Base-by-base conservation (phyloP, 2,329 filamentous ascomycete species). In the Colletotrichum sp. region DNA sequence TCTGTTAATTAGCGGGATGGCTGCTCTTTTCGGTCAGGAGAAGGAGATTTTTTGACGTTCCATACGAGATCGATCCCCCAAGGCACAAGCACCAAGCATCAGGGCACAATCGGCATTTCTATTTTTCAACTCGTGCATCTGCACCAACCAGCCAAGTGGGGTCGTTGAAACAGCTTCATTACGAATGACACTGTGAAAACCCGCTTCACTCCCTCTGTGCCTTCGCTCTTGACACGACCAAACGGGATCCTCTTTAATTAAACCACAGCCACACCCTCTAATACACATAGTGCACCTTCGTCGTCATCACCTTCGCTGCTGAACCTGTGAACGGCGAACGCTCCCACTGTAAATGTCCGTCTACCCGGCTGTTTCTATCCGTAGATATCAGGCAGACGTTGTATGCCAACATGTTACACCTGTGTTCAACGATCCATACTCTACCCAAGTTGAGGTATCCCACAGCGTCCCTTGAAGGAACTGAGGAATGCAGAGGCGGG, bases 161-260 rank as follows among this genome's bases (percentile, higher is more conserved):
- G 73, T 69, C 48, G 64, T 75, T 75, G 73, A 75, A 75, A 75
- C 73, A 63, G 73, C 63, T 72, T 75, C 69, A 73, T 75, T 75
- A 73, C 69, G 58, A 75, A 75, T 73, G 69, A 73, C 63, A 73
- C 69, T 64, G 61, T 59, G 21, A 32, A 21, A 69, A 26, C 52
- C 52, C 63, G 69, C 34, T 61, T 52, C 32, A 48, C 34, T 38
- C 62, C 32, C 4, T 48, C 52, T 36, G 36, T 62, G 38, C 18
- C 38, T 48, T 48, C 38, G 4, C 18, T 48, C 55, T 55, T 36
- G 70, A 63, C 55, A 69, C 36, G 28, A 73, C 70, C 68, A 52
- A 66, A 74, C 36, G 61, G 52, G 56, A 21, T 43, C 55, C 59
- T 74, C 61, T 59, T 65, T 65, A 71, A 74, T 74, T 74, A 62